A percentile compares a stretch with the other conserved stretches of the same genome.
Conservation (phyloP, 1,284 basidiomycete genomes). For the Boletus hoseneyae region DNA sequence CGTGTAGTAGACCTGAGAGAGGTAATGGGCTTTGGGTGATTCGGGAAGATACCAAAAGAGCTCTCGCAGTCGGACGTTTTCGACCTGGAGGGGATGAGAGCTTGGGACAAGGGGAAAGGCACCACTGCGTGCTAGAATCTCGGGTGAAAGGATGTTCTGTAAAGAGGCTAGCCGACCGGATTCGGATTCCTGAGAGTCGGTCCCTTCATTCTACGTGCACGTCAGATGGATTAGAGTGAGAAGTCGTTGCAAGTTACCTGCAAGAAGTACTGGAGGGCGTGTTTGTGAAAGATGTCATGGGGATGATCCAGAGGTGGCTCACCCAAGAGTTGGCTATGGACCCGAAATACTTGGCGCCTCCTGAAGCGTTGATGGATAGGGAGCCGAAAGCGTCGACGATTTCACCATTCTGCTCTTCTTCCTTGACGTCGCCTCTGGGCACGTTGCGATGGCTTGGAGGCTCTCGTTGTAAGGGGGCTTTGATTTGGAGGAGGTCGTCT, state of each 20-base stretch:
- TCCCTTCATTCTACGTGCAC: constrained; percentile 50
- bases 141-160: constrained; percentile 53
- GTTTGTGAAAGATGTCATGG: not conserved
- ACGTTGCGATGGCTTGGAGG: constrained; percentile 29
- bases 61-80: constrained; percentile 49
- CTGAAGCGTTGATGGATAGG: constrained; percentile 62
- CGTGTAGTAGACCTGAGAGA: constrained; percentile 62
- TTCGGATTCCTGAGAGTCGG: constrained; percentile 48
- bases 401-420: constrained; percentile 65
- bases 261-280: constrained; percentile 56
- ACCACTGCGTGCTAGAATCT: constrained; percentile 60
- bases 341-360: constrained; percentile 70
- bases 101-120: constrained; percentile 61
- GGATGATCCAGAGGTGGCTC: constrained; percentile 1
- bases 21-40: constrained; percentile 51
- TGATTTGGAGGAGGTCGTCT: constrained; percentile 68
- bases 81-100: constrained; percentile 40
- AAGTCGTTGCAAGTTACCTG: constrained; percentile 43
- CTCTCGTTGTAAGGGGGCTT: constrained; percentile 70
- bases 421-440: constrained; percentile 37
- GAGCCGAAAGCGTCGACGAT: constrained; percentile 76
- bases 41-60: constrained; percentile 70
- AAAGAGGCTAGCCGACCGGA: constrained; percentile 48
- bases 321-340: constrained; percentile 78
- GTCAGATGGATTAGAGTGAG: constrained; percentile 11